Base-by-base conservation (phyloP, 2,329 filamentous ascomycete genomes). In the Trichoderma pleuroti region DNA sequence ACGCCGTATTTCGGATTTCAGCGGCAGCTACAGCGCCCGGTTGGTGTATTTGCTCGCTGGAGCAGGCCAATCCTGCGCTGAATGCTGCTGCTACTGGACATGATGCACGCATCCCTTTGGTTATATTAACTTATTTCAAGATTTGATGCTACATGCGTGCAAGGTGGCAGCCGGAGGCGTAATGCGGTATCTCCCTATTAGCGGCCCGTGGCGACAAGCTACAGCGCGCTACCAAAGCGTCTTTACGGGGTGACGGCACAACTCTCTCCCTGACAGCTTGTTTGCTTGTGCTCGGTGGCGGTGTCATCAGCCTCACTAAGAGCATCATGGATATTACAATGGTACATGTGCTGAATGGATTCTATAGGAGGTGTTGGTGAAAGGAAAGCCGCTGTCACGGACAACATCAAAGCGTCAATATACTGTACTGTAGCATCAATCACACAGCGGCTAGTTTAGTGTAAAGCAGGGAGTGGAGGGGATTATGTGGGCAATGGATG, bases 191-290 rank as follows among this genome's bases (percentile, higher is more conserved):
- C 46, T 52, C 11, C 46, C 46, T 52, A 52, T 61, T 61, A 61
- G 57, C 57, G 57, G 57, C 57, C 57, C 32, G 57, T 61, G 57
- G 57, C 57, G 21, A 61, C 57, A 61, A 61, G 57, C 57, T 61
- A 61, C 57, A 61, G 57, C 32, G 46, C 32, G 57, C 57, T 61
- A 61, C 57, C 18, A 57, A 57, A 59, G 56, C 56, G 62, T 42
- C 28, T 24, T 52, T 52, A 52, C 46, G 46, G 46, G 46, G 5
- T 24, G 46, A 52, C 46, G 46, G 46, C 46, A 52, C 0, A 52
- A 52, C 10, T 52, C 46, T 52, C 46, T 24, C 46, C 24, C 46
- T 52, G 46, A 52, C 46, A 52, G 46, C n/a, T 24, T 28, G 46
- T 10, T 52, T 52, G 21, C 21, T 12, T 6, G 46, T 52, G 46